Percentiles rank a stretch among this genome's conserved stretches.
These are phyloP conservation scores for Haplosporangium gracile DNA, from an alignment of 192 early-diverging fungal species.

Conservation along the genomic window DNA sequence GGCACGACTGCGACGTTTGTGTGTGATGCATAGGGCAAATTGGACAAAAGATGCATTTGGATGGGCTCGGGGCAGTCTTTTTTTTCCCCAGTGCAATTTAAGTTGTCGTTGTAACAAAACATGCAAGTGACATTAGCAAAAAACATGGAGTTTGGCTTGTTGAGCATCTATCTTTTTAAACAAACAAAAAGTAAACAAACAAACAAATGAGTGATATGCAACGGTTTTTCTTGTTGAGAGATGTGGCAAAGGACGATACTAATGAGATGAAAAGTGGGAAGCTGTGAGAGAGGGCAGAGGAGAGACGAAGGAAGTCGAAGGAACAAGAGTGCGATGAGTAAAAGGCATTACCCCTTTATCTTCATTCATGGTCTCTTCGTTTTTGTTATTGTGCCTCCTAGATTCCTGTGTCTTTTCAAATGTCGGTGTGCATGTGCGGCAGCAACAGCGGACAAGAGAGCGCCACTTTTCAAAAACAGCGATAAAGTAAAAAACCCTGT, in stretches of 20 bases:
- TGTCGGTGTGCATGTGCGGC: not conserved
- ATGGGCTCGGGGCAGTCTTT: not conserved
- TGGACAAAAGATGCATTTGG: not conserved
- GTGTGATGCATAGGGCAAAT: not conserved
- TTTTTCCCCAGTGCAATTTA: not conserved
- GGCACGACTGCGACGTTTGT: not conserved
- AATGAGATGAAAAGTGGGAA: too few species aligned
- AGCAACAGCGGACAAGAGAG: not conserved
- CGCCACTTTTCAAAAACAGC: not conserved
- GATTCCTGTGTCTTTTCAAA: not conserved
- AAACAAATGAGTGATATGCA: not conserved
- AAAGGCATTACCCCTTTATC: not conserved
- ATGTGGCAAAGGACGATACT: too few species aligned
- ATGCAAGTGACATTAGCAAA: conserved; percentile 5
- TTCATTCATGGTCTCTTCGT: not conserved
- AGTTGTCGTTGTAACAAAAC: not conserved
- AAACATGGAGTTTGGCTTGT: not conserved
- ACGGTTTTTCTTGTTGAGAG: not conserved
- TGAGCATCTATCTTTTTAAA: not conserved
- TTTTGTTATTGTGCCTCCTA: not conserved
- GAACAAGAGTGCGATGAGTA: not conserved
- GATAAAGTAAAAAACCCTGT: not conserved
- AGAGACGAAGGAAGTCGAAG: not conserved
- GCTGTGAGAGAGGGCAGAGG: too few species aligned
- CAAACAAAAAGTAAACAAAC: not conserved